A percentile compares a stretch with the other conserved stretches of the same genome.
Conservation (phyloP, 2,329 filamentous ascomycete species). For the Penicillium vulpinum region DNA sequence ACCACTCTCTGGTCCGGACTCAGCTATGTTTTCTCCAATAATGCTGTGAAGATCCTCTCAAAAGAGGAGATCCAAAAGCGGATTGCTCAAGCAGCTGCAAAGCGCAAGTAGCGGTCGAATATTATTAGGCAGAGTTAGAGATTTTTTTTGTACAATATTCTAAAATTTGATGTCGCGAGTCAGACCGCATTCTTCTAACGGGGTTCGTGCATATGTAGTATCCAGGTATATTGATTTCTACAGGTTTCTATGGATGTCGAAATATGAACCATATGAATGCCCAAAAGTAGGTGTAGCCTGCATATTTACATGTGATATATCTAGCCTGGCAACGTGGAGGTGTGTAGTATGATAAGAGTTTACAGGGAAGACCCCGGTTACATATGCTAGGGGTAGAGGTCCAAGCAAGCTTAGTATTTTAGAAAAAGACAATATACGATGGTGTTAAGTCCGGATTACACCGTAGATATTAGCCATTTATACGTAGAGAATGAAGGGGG, state of each 20-base stretch:
- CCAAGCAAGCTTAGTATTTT: too few relatives aligned
- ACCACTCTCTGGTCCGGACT: conserved; percentile 94
- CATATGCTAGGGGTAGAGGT: too few relatives aligned
- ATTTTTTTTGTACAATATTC: conserved; percentile 1
- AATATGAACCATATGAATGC: background rate
- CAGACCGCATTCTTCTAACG: background rate
- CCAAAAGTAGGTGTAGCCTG: background rate
- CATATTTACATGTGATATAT: background rate
- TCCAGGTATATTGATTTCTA: background rate
- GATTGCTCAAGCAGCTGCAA: conserved; percentile 31
- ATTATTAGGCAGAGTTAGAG: background rate
- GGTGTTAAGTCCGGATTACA: too few relatives aligned
- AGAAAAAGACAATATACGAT: too few relatives aligned
- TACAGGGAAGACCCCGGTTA: background rate
- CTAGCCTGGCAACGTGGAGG: background rate
- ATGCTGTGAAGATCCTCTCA: conserved; percentile 82
- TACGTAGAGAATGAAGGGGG: too few relatives aligned
- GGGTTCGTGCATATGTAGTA: background rate
- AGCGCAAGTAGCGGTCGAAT: conserved; percentile 22
- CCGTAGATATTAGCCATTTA: too few relatives aligned
- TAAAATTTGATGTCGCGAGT: background rate
- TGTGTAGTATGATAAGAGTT: background rate
- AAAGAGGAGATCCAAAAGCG: conserved; percentile 44
- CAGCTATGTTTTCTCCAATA: conserved; percentile 87
- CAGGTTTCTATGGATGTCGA: background rate